phyloP scores from a whole-genome alignment of 306 rosid genomes.

The Pachyrhizus erosus region DNA sequence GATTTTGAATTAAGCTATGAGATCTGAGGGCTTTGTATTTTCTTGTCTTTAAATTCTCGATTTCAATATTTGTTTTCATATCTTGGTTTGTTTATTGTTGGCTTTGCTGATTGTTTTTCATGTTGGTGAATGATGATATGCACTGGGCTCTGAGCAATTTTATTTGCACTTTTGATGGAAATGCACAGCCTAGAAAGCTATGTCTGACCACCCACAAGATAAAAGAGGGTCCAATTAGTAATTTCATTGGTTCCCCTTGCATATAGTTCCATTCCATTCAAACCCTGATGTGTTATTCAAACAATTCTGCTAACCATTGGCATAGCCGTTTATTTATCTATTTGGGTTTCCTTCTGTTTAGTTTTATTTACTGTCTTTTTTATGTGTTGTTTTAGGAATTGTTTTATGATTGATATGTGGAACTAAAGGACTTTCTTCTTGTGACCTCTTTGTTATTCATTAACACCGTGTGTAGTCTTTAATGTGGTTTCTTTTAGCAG shows the following conservation, averaged over 20 bases:
- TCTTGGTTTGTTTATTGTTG: background rate
- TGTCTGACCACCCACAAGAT: slow-evolving; percentile 20
- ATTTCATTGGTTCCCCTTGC: background rate
- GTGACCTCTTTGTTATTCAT: background rate
- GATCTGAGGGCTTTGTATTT: slow-evolving; percentile 45
- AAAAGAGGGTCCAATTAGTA: background rate
- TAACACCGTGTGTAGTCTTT: background rate
- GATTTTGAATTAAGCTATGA: slow-evolving; percentile 42
- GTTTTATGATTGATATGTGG: background rate
- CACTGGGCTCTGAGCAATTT: slow-evolving; percentile 55
- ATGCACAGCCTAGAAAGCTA: slow-evolving; percentile 48
- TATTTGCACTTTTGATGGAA: slow-evolving; percentile 45
- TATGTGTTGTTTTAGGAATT: background rate
- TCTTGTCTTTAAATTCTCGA: background rate
- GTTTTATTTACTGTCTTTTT: background rate
- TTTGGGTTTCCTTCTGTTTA: background rate
- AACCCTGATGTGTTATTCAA: background rate
- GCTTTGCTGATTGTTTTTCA: background rate
- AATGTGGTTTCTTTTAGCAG: background rate
- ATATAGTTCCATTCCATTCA: background rate
- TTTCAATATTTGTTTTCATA: too few relatives aligned
- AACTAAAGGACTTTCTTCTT: background rate
- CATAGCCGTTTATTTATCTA: background rate
- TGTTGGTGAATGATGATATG: slow-evolving; percentile 41
- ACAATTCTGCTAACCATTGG: too few relatives aligned